Evolutionary conservation across 768 basidiomycete species (phyloP).

Genomic region (Russula dissimulans): DNA sequence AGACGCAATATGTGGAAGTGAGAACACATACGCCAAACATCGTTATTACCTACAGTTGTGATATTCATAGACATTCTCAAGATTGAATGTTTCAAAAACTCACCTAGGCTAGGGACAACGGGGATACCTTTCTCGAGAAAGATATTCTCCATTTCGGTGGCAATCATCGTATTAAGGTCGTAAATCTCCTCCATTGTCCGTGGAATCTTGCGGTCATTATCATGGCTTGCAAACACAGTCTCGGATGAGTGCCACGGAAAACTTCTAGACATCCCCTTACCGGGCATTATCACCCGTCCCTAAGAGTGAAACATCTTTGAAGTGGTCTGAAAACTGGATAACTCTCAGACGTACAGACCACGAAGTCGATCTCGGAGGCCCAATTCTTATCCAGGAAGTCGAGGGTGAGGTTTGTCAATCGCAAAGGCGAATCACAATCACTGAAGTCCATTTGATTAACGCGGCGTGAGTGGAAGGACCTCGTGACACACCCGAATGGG

Average conservation of each 20-base stretch:
- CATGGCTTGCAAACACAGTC: conserved; percentile 45
- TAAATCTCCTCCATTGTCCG: conserved; percentile 76
- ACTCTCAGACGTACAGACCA: conserved; percentile 51
- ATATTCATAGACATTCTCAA: neutral
- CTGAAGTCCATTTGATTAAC: conserved; percentile 27
- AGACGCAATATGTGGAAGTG: neutral
- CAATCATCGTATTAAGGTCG: conserved; percentile 56
- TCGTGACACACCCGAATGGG: conserved; percentile 47
- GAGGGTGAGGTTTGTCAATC: conserved; percentile 72
- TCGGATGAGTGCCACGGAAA: neutral
- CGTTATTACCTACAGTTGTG: conserved; percentile 64
- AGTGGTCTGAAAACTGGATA: neutral
- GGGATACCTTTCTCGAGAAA: conserved; percentile 65
- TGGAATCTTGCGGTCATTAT: conserved; percentile 74
- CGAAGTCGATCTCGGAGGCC: conserved; percentile 82
- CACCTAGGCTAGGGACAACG: conserved; percentile 73
- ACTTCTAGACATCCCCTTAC: conserved; percentile 26
- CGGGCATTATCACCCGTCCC: conserved; percentile 76
- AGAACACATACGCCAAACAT: conserved; percentile 68
- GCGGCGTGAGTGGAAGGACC: neutral
- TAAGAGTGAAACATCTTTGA: conserved; percentile 21
- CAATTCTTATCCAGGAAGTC: conserved; percentile 73
- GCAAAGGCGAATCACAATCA: conserved; percentile 74
- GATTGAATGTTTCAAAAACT: conserved; percentile 20
- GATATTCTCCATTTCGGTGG: conserved; percentile 60